Evolutionary conservation across 1,139 yeast genomes (phyloP).

Genomic region (Protomyces arabidopsidicola): DNA sequence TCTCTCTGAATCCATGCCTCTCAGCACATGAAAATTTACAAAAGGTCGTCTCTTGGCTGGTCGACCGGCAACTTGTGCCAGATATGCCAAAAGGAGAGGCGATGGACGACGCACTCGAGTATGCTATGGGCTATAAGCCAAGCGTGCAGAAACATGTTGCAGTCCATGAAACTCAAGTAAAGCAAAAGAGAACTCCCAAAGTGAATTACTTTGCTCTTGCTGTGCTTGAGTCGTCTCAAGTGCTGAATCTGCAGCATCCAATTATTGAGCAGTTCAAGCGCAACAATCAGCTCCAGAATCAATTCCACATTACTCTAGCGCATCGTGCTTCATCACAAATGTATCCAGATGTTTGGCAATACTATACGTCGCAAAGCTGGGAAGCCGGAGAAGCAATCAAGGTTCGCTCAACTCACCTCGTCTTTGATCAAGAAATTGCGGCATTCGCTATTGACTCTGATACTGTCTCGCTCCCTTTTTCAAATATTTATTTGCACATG

Average conservation of each 20-base stretch:
- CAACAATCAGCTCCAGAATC: conserved; percentile 47
- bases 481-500: conserved; percentile 59
- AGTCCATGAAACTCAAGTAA: conserved; percentile 30
- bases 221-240: conserved; percentile 17
- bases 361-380: conserved; percentile 39
- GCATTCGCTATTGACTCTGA: conserved; percentile 51
- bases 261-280: conserved; percentile 40
- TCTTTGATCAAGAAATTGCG: conserved; percentile 53
- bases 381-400: conserved; percentile 46
- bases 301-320: conserved; percentile 73
- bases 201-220: conserved; percentile 43
- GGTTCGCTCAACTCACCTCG: conserved; percentile 36
- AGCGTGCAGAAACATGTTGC: conserved; percentile 29
- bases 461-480: conserved; percentile 36
- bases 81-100: conserved; percentile 45
- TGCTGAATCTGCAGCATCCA: conserved; percentile 29
- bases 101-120: conserved; percentile 46
- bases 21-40: conserved; percentile 56
- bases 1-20: conserved; percentile 51
- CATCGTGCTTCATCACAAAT: conserved; percentile 44
- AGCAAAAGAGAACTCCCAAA: conserved; percentile 37
- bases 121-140: conserved; percentile 43
- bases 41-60: conserved; percentile 44
- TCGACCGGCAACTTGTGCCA: conserved; percentile 43
- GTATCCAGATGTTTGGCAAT: conserved; percentile 36